phyloP scores from a whole-genome alignment of 768 basidiomycete species.

The Xanthoconium stramineum region DNA sequence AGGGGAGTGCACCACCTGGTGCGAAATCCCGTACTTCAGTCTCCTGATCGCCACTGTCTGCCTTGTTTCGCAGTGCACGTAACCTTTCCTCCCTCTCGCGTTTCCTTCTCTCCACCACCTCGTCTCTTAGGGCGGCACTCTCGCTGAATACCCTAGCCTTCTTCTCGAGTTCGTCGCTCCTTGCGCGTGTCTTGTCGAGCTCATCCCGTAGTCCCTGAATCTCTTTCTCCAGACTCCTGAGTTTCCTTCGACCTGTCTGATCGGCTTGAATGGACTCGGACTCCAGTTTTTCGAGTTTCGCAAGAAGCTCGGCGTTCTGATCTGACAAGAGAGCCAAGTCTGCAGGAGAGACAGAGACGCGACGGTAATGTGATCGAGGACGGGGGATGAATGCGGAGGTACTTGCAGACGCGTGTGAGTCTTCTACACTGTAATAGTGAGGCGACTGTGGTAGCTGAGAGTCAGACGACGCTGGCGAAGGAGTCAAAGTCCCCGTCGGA shows the following conservation, averaged over 20 bases:
- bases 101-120: slow-evolving; percentile 28
- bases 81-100: slow-evolving; percentile 49
- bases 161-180: slow-evolving; percentile 69
- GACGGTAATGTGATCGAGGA: slow-evolving; percentile 28
- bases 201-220: slow-evolving; percentile 71
- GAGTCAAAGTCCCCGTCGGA: slow-evolving; percentile 18
- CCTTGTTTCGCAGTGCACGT: slow-evolving; percentile 46
- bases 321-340: slow-evolving; percentile 73
- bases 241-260: slow-evolving; percentile 60
- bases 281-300: slow-evolving; percentile 74
- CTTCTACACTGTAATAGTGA: slow-evolving; percentile 29
- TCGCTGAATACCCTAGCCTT: slow-evolving; percentile 46
- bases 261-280: slow-evolving; percentile 65
- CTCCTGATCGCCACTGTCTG: slow-evolving; percentile 29
- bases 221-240: slow-evolving; percentile 77
- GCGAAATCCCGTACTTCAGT: slow-evolving; percentile 55
- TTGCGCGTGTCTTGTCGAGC: slow-evolving; percentile 70
- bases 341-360: slow-evolving; percentile 61
- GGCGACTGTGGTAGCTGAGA: slow-evolving; percentile 33
- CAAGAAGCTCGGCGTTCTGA: slow-evolving; percentile 78
- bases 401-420: slow-evolving; percentile 22
- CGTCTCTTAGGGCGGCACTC: slow-evolving; percentile 24
- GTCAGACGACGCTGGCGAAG: slow-evolving; percentile 27
- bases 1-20: slow-evolving; percentile 46
- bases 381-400: slow-evolving; percentile 18